Conservation (phyloP, 352 stramenopile genomes). For the Globisporangium emineosum region DNA sequence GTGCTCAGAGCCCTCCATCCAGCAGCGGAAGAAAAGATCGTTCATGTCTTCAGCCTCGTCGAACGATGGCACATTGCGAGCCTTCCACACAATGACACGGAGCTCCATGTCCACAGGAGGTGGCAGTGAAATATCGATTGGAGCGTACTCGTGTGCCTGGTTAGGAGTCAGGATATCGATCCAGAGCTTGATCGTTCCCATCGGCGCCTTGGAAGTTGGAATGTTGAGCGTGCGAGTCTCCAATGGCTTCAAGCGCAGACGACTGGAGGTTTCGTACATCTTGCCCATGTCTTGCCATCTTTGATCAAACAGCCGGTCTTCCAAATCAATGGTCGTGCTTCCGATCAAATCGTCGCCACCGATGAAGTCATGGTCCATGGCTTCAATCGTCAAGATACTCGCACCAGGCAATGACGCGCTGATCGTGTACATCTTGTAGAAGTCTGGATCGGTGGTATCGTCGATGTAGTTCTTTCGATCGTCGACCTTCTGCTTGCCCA, state of each 20-base stretch:
- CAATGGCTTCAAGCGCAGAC: conserved; percentile 65
- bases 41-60: conserved; percentile 90
- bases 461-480: conserved; percentile 91
- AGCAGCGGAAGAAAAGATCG: conserved; percentile 90
- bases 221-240: conserved; percentile 85
- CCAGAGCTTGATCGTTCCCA: conserved; percentile 87
- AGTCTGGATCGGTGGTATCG: conserved; percentile 84
- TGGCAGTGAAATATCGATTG: conserved; percentile 84
- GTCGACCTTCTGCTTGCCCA: conserved; percentile 85
- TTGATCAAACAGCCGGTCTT: conserved; percentile 91
- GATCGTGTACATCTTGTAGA: conserved; percentile 91
- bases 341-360: conserved; percentile 91
- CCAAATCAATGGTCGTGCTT: conserved; percentile 90
- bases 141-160: conserved; percentile 74
- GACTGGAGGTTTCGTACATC: conserved; percentile 77
- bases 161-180: conserved; percentile 87
- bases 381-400: conserved; percentile 83
- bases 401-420: conserved; percentile 84
- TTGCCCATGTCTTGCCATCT: conserved; percentile 86
- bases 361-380: conserved; percentile 90
- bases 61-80: conserved; percentile 84
- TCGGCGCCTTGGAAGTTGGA: conserved; percentile 75
- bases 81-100: conserved; percentile 92
- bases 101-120: conserved; percentile 87
- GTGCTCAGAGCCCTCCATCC: conserved; percentile 79